Evolutionary conservation across 768 basidiomycete genomes (phyloP).

Genomic region (Suillus ampliporus): DNA sequence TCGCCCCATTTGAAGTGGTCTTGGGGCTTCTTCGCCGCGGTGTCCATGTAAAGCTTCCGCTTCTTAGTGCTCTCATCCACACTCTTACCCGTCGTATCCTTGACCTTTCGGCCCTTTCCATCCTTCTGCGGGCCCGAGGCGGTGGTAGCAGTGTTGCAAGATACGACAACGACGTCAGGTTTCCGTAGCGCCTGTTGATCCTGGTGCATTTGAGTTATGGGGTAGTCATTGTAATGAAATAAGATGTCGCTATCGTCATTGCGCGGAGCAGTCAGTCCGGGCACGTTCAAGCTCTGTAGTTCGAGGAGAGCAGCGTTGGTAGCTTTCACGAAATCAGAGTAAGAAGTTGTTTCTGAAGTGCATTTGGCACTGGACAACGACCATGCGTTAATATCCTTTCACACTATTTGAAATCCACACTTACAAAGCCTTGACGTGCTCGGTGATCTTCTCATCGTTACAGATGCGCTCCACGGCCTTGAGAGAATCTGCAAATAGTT

Average conservation of each 20-base stretch:
- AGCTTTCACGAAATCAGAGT: neutral
- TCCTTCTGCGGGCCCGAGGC: neutral
- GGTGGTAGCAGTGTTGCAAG: neutral
- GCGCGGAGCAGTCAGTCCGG: no score
- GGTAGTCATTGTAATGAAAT: neutral
- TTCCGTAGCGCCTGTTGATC: neutral
- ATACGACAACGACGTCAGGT: conserved; percentile 1
- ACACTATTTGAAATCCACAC: neutral
- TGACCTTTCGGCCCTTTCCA: neutral
- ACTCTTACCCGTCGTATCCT: neutral
- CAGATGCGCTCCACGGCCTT: neutral
- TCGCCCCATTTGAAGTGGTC: neutral
- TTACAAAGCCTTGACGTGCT: neutral
- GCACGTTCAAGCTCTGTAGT: no score
- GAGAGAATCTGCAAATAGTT: neutral
- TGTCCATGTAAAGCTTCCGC: neutral
- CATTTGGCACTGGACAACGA: neutral
- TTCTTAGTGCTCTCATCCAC: neutral
- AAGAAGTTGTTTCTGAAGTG: neutral
- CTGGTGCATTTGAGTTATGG: neutral
- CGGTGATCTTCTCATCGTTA: neutral
- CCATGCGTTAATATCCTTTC: neutral
- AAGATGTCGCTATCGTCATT: neutral
- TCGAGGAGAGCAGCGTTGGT: neutral
- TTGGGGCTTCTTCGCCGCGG: neutral